Evolutionary conservation across 2,329 filamentous ascomycete species (phyloP), one percentile per base, ranked within the genome.

Genomic region (Aspergillus fructus): DNA sequence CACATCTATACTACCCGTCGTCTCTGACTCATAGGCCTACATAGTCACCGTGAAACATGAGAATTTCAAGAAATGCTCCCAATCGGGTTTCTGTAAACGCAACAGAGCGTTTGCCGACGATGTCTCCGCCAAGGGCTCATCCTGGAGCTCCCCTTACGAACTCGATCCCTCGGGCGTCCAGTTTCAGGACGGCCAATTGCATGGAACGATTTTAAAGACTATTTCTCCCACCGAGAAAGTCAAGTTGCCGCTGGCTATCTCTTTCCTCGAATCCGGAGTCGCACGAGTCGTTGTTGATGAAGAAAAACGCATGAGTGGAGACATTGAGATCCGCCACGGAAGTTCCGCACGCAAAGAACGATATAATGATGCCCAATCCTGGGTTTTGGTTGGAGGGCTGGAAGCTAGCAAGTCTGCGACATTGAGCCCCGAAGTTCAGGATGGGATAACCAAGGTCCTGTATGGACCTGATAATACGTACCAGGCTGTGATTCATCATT

Each of bases 11-110:
- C 17, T 23, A 12, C 9, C 5, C 3, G 17, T 37, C 12, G 34
- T 3, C 15, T 13, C 24, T 48, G 27, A 48, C 30, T 15, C 30
- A 13, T 37, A 27, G 5, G n/a, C n/a, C 3, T 9, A 6, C 11
- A 30, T 37, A 96, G 92, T 85, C 63, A 82, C 85, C 68, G 94
- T 99, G 52, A 99, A 99, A 79, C 89, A 96, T 72, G 87, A 96
- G 68, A 93, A 96, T 74, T 99, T 97, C 83, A 99, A 97, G 73
- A 96, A 89, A 68, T 99, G 94, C 79, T 80, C 89, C 65, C 93
- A 99, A 73, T 94, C 93, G 4, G 94, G 94, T 68, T 99, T 99
- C 80, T 99, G 94, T 79, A 94, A 92, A 73, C 90, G 94, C 64
- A 97, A 97, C 78, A 87, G 94, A 73, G 89, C 85, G 40, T 93